Evolutionary conservation across 305 asterid genomes (phyloP), one percentile per base, ranked within the genome.

Genomic region (Rubia occidens): DNA sequence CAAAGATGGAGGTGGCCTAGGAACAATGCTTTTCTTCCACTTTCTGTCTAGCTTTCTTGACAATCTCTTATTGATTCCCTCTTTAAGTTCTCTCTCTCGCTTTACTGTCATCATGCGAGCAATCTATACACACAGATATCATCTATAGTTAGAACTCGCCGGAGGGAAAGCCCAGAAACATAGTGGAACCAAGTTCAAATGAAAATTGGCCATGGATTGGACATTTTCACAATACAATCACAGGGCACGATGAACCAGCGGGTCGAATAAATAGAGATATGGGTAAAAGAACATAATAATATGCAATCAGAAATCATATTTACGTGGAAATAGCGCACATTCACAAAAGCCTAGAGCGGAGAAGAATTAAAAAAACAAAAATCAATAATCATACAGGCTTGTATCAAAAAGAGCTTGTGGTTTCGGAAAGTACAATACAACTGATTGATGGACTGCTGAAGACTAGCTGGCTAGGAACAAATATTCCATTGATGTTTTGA

Each of bases 11-110:
- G 98, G 96, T 9, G 98, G 96, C 80, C 96, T 85, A 39, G 95
- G 96, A 71, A 93, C 85, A 64, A 90, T 87, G 86, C 95, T 88
- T 80, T 88, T 85, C 90, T 81, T 93, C 98, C 98, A 93, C 85
- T 90, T 81, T 72, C 39, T 73, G 77, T 93, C 97, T 37, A 90
- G 92, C 80, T 90, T 93, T 82, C 97, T 86, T 10, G 98, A 93
- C 76, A 86, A 64, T 80, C 98, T 88, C 83, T 85, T 90, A 82
- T 79, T 82, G 71, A 90, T 87, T 69, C 98, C 98, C 75, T 93
- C 96, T 68, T 90, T 97, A 74, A 93, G 32, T 81, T 93, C 98
- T 72, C 97, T 83, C 82, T 90, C 96, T 84, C 97, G 83, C 83
- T 84, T 90, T 20, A 93, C 87, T 45, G 97, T 88, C 35, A 88